Base-by-base conservation (phyloP, 495 filamentous ascomycete species). In the Lentithecium fluviatile region DNA sequence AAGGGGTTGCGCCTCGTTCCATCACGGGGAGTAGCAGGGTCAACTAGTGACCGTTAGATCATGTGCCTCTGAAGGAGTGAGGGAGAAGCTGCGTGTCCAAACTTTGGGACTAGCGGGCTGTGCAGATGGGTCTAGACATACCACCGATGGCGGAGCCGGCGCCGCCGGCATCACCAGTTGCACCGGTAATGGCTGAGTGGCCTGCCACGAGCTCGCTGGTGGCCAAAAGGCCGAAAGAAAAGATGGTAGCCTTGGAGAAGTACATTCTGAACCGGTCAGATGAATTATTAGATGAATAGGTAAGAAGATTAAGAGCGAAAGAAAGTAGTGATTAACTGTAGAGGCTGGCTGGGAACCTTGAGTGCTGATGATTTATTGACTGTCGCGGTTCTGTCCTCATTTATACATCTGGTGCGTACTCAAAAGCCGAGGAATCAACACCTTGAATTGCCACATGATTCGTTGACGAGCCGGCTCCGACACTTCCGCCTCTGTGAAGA, bases 1-100 rank as follows among this genome's bases (percentile, higher is more conserved):
- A 82, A 82, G 6, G 80, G 80, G 8, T 62, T 64, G 26, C 80
- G 77, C 2, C 71, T 60, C n/a, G 79, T 81, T 32, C 80, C 80
- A 53, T 80, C 78, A 17, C 80, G 79, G 13, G 80, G 80, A 5
- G 80, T 82, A 52, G 62, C 64, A 45, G 74, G 70, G 64, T 81
- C 74, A 60, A 82, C 72, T 53, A n/a, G 70, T 57, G 12, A 66
- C 54, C 57, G 52, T 45, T 19, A 38, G 10, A 36, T 37, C 24
- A 29, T 37, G 11, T 19, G 19, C 13, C 11, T 3, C 21, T 46
- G 10, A 32, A 19, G 40, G 23, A n/a, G 20, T 34, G 20, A 26
- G 25, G 32, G 52, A 52, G 26, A 29, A 6, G 15, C 19, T 43
- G 5, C 3, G 40, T 43, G 40, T 32, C 29, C 3, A 32, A 32